Evolutionary conservation across 805 yeast genomes (phyloP).

Genomic region (Kuraishia borneana): DNA sequence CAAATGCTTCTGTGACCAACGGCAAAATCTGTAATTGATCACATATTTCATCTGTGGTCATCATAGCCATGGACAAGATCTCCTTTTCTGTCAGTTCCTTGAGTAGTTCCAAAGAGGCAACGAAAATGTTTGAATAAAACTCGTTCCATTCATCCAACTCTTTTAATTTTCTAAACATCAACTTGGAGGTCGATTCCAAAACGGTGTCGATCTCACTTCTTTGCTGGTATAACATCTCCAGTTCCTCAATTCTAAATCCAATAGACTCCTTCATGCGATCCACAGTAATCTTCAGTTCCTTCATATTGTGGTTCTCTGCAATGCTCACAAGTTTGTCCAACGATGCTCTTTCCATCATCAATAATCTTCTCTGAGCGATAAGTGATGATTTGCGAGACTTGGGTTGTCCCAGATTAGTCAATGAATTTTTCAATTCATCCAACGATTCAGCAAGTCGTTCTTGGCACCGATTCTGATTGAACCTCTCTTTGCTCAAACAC

Average conservation of each 20-base stretch:
- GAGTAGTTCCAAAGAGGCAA: constrained; percentile 27
- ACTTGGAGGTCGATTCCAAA: constrained; percentile 30
- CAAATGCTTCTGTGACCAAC: background rate
- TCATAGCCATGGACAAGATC: constrained; percentile 42
- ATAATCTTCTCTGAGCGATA: constrained; percentile 15
- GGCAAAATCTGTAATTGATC: background rate
- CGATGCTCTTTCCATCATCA: constrained; percentile 31
- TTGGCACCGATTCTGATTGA: constrained; percentile 23
- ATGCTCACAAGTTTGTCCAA: constrained; percentile 12
- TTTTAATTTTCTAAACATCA: constrained; percentile 31
- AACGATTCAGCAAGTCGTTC: constrained; percentile 19
- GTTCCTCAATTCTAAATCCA: constrained; percentile 22
- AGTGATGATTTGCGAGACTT: constrained; percentile 1
- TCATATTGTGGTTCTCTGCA: constrained; percentile 8
- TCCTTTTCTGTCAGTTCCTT: constrained; percentile 41
- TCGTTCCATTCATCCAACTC: constrained; percentile 50
- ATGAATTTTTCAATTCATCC: constrained; percentile 2
- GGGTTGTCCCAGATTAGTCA: background rate
- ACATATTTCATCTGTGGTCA: constrained; percentile 7
- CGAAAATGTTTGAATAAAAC: constrained; percentile 28
- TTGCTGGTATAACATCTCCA: constrained; percentile 37
- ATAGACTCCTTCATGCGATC: background rate
- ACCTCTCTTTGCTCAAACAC: constrained; percentile 22
- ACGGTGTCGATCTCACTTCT: constrained; percentile 44
- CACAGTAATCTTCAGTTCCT: background rate